A percentile compares a stretch with the other conserved stretches of the same genome.
Evolutionary conservation across 2,329 filamentous ascomycete species (phyloP).

Genomic region (Rhexocercosporidium sp.): DNA sequence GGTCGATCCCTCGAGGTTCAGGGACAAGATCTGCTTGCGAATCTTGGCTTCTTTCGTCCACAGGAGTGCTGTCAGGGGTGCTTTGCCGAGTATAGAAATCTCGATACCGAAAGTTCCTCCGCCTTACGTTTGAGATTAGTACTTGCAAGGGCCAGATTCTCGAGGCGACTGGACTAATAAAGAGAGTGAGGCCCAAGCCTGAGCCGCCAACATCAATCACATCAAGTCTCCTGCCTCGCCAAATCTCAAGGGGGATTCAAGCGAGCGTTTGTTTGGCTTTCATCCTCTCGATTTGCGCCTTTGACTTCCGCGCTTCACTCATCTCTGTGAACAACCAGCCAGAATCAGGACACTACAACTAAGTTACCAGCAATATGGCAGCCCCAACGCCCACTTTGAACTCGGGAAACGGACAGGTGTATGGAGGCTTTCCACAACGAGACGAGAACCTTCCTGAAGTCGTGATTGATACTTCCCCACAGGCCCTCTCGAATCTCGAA

Average conservation of each 20-base stretch:
- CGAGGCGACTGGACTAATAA: neutral
- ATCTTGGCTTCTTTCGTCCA: no score
- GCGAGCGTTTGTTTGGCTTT: neutral
- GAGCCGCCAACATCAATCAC: neutral
- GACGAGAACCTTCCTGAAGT: neutral
- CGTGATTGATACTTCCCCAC: neutral
- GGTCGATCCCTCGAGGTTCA: neutral
- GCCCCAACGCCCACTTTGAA: neutral
- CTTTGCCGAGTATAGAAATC: neutral
- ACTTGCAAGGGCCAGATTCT: neutral
- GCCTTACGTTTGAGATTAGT: neutral
- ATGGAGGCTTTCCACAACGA: neutral
- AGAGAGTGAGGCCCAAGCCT: neutral
- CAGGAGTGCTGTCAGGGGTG: neutral
- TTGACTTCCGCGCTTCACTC: neutral
- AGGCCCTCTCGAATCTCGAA: neutral
- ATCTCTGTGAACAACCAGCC: neutral
- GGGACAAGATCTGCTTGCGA: neutral
- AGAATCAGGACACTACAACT: neutral
- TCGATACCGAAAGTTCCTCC: neutral
- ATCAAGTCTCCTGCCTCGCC: neutral
- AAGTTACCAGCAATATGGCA: neutral
- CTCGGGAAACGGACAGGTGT: neutral
- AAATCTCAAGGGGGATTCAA: neutral
- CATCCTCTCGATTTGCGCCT: neutral